Percentiles rank a stretch among this genome's conserved stretches.
Conservation (phyloP, 495 filamentous ascomycete species). For the Ramalina peruviana region DNA sequence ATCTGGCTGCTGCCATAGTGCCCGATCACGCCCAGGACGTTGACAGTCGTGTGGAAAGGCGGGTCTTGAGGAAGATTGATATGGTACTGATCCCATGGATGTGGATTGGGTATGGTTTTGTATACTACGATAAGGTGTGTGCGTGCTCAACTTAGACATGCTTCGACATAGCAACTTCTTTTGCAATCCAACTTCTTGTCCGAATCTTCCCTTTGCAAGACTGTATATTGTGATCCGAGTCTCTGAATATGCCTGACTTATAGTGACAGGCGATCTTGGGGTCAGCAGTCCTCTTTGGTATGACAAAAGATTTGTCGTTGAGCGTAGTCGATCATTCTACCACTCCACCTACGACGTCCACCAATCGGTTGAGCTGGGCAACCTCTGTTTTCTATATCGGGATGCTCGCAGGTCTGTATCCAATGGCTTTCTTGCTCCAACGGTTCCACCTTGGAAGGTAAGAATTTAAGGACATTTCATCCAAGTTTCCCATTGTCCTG, state of each 20-base stretch:
- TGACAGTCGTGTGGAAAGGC: conserved; percentile 34
- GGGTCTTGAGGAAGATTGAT: conserved; percentile 61
- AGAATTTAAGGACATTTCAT: too few relatives aligned
- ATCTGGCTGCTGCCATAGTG: conserved; percentile 33
- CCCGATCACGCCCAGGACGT: conserved; percentile 37
- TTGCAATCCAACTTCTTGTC: not conserved
- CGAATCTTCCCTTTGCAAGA: not conserved
- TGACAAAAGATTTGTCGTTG: conserved; percentile 54
- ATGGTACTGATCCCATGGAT: conserved; percentile 56
- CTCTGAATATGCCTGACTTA: too few relatives aligned
- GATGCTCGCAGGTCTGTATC: conserved; percentile 59
- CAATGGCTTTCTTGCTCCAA: conserved; percentile 55
- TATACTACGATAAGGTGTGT: conserved; percentile 64
- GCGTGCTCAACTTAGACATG: not conserved
- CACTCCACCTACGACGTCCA: conserved; percentile 40
- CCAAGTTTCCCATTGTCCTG: too few relatives aligned
- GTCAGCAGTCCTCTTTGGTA: conserved; percentile 57
- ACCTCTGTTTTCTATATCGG: conserved; percentile 72
- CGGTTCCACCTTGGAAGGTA: conserved; percentile 40
- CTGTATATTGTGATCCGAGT: too few relatives aligned
- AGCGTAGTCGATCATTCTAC: conserved; percentile 36
- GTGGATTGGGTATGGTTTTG: conserved; percentile 56
- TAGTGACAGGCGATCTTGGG: conserved; percentile 49
- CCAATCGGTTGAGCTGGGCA: conserved; percentile 55
- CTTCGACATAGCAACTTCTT: not conserved